phyloP scores from a whole-genome alignment of 257 asterid species.

The Nicotiana tomentosiformis region DNA sequence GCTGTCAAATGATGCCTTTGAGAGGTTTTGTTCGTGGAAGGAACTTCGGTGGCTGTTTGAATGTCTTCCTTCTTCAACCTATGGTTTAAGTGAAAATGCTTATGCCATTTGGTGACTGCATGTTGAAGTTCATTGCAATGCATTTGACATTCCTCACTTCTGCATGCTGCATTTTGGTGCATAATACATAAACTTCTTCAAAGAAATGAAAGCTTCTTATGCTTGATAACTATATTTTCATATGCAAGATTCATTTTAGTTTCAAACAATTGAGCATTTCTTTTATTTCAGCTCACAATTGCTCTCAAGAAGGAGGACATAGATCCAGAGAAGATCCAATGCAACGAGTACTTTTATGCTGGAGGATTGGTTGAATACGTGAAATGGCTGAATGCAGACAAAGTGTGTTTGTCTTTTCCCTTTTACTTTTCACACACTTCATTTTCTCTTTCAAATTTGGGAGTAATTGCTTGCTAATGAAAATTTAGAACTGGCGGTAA shows the following conservation, averaged over 20 bases:
- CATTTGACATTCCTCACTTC: neutral
- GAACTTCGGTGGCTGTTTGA: neutral
- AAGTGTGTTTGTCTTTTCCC: slow-evolving; percentile 45
- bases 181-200: neutral
- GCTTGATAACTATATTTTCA: slow-evolving; percentile 5
- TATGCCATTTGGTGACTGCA: neutral
- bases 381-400: slow-evolving; percentile 85
- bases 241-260: neutral
- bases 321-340: slow-evolving; percentile 54
- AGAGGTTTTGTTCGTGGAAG: neutral
- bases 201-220: slow-evolving; percentile 7
- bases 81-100: neutral
- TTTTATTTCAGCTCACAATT: slow-evolving; percentile 53
- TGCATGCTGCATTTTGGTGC: slow-evolving; percentile 4
- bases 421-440: neutral
- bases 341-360: slow-evolving; percentile 74
- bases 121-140: slow-evolving; percentile 5
- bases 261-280: neutral
- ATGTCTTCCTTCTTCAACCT: neutral
- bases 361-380: slow-evolving; percentile 94
- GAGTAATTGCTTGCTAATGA: neutral
- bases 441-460: neutral
- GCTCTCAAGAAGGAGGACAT: slow-evolving; percentile 53
- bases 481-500: neutral
- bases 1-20: neutral